Percentiles rank a stretch among this genome's conserved stretches.
Evolutionary conservation across 192 early-diverging fungal species (phyloP).

Genomic region (Linnemannia schmuckeri): DNA sequence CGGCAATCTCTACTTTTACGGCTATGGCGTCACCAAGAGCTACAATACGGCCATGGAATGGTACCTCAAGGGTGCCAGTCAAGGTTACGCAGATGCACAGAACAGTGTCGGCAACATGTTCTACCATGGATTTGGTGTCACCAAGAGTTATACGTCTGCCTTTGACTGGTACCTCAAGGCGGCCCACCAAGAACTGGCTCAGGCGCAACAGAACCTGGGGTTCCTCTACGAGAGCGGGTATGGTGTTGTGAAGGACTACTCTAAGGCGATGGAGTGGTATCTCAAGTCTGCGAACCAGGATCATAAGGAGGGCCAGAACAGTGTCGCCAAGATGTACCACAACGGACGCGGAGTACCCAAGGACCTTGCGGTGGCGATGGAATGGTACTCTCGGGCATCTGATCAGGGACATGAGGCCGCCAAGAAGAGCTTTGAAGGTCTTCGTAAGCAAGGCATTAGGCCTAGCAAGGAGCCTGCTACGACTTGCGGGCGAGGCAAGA

Average conservation of each 20-base stretch:
- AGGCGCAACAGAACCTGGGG: conserved; percentile 61
- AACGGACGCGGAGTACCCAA: background rate
- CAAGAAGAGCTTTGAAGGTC: background rate
- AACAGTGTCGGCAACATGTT: conserved; percentile 81
- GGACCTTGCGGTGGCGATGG: conserved; percentile 3
- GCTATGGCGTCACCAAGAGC: conserved; percentile 58
- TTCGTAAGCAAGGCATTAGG: background rate
- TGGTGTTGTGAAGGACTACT: conserved; percentile 29
- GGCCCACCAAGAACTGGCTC: conserved; percentile 61
- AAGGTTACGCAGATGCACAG: conserved; percentile 77
- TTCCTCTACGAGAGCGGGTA: conserved; percentile 56
- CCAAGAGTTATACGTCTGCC: conserved; percentile 53
- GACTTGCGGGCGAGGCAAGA: background rate
- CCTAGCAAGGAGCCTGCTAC: background rate
- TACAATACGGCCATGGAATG: conserved; percentile 57
- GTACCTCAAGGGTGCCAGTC: conserved; percentile 67
- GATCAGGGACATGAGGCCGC: background rate
- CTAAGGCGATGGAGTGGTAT: background rate
- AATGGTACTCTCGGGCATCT: background rate
- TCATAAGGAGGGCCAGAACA: background rate
- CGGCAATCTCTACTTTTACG: conserved; percentile 28
- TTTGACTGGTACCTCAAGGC: conserved; percentile 65
- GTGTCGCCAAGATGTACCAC: background rate
- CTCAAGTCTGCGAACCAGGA: background rate
- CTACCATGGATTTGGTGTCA: conserved; percentile 68